Evolutionary conservation across 2,329 filamentous ascomycete genomes (phyloP).

Genomic region (Didymella sp.): DNA sequence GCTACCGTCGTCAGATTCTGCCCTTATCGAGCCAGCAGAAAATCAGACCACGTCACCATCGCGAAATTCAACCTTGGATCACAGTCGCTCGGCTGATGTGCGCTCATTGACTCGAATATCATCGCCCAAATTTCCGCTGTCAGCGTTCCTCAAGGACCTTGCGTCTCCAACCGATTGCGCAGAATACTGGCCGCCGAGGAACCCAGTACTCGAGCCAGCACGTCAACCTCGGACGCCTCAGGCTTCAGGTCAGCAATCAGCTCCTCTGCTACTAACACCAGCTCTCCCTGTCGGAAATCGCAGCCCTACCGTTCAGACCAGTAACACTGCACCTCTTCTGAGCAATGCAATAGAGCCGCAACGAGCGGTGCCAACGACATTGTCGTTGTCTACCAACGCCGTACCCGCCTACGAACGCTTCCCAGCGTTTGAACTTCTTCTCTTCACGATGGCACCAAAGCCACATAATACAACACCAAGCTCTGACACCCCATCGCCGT

Average conservation of each 20-base stretch:
- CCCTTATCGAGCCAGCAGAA: neutral
- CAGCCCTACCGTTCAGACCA: slow-evolving; percentile 7
- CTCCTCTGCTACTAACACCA: neutral
- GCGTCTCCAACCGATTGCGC: slow-evolving; percentile 4
- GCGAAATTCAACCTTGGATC: neutral
- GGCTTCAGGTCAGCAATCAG: neutral
- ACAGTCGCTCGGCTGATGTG: neutral
- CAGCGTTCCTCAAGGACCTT: slow-evolving; percentile 25
- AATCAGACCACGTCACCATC: neutral
- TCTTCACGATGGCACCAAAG: neutral
- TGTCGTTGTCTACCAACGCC: slow-evolving; percentile 5
- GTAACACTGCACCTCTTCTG: neutral
- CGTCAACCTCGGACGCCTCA: neutral
- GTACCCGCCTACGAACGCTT: neutral
- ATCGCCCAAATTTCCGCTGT: slow-evolving; percentile 19
- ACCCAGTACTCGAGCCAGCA: neutral
- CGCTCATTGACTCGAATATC: neutral
- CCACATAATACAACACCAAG: neutral
- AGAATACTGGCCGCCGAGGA: slow-evolving; percentile 2
- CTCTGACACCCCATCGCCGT: neutral
- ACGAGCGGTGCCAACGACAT: slow-evolving; percentile 1
- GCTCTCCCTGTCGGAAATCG: slow-evolving; percentile 2
- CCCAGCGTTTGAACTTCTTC: neutral
- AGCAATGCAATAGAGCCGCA: neutral
- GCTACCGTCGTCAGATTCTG: slow-evolving; percentile 1